These are phyloP conservation scores for Candida dajiaensis DNA, from an alignment of 805 yeast species.

Conservation along the genomic window DNA sequence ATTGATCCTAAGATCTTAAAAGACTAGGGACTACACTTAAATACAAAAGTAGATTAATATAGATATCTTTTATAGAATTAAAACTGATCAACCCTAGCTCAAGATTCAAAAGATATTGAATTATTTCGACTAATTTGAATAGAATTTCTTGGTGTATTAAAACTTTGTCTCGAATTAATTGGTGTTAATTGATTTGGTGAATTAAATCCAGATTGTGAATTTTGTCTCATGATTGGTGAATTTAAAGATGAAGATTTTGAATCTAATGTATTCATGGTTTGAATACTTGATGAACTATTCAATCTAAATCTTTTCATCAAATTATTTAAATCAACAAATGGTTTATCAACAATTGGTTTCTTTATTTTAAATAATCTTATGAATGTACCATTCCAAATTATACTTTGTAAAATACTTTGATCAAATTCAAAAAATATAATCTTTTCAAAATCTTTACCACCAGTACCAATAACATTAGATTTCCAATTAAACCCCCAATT, in stretches of 20 bases:
- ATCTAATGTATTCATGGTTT: slow-evolving; percentile 12
- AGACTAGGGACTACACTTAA: no score
- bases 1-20: no score
- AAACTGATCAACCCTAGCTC: not conserved
- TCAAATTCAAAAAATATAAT: slow-evolving; percentile 16
- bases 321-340: slow-evolving; percentile 36
- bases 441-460: not conserved
- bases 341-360: slow-evolving; percentile 33
- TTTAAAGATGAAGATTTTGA: slow-evolving; percentile 8
- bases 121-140: not conserved
- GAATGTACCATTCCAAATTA: slow-evolving; percentile 48
- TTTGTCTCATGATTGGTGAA: slow-evolving; percentile 4
- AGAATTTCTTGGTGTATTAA: slow-evolving; percentile 22
- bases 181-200: slow-evolving; percentile 24
- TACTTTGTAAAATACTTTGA: slow-evolving; percentile 29
- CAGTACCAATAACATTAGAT: not conserved
- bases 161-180: slow-evolving; percentile 23
- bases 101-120: not conserved
- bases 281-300: slow-evolving; percentile 22
- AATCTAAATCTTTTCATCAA: slow-evolving; percentile 33
- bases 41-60: no score
- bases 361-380: slow-evolving; percentile 46
- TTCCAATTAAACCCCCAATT: slow-evolving; percentile 32
- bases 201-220: slow-evolving; percentile 11
- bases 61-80: no score